These are phyloP conservation scores for Styphnolobium japonicum DNA, from an alignment of 306 rosid species.

Conservation along the genomic window DNA sequence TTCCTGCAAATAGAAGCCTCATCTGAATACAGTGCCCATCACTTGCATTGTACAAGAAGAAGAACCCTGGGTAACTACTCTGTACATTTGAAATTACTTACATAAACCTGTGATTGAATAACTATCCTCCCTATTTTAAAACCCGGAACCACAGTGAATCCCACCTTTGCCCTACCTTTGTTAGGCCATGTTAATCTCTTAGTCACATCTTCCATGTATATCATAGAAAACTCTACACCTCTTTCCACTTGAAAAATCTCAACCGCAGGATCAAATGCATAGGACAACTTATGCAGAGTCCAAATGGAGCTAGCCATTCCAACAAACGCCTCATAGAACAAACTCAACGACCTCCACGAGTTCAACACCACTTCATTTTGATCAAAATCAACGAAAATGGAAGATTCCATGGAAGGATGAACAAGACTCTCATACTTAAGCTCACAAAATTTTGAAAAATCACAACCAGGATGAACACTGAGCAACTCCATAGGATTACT, in stretches of 20 bases:
- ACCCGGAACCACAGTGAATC: slow-evolving; percentile 92
- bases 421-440: slow-evolving; percentile 76
- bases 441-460: slow-evolving; percentile 80
- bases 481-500: slow-evolving; percentile 90
- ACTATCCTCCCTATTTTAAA: slow-evolving; percentile 70
- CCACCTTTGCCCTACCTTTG: slow-evolving; percentile 70
- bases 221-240: slow-evolving; percentile 77
- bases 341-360: slow-evolving; percentile 85
- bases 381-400: slow-evolving; percentile 74
- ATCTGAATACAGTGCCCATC: background rate
- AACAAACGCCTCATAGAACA: slow-evolving; percentile 84
- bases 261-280: slow-evolving; percentile 66
- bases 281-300: slow-evolving; percentile 86
- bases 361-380: slow-evolving; percentile 61
- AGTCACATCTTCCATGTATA: slow-evolving; percentile 89
- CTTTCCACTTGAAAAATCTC: slow-evolving; percentile 87
- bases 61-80: slow-evolving; percentile 26
- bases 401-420: slow-evolving; percentile 84
- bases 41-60: slow-evolving; percentile 4
- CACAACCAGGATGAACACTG: slow-evolving; percentile 51
- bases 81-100: slow-evolving; percentile 45
- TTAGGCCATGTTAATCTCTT: slow-evolving; percentile 50
- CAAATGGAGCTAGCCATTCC: slow-evolving; percentile 90
- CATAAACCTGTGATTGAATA: slow-evolving; percentile 84
- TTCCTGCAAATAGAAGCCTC: slow-evolving; percentile 4